phyloP scores from a whole-genome alignment of 805 yeast genomes.

The Torulaspora maleeae region DNA sequence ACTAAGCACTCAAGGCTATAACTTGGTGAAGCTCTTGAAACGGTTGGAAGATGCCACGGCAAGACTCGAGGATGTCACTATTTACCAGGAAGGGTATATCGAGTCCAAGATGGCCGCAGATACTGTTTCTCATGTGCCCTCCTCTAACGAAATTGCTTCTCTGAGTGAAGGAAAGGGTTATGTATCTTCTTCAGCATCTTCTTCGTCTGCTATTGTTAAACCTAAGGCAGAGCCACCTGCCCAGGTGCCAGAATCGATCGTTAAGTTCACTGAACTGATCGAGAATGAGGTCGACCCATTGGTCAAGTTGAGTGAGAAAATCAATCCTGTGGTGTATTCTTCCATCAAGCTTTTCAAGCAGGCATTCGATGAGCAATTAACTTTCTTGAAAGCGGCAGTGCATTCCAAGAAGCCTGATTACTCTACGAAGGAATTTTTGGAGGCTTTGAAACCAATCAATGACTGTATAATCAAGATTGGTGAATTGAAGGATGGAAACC shows the following conservation, averaged over 20 bases:
- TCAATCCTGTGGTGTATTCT: conserved; percentile 46
- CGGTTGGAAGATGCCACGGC: conserved; percentile 91
- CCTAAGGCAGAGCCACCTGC: conserved; percentile 13
- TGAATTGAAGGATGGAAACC: conserved; percentile 67
- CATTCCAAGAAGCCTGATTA: conserved; percentile 61
- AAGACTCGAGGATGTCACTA: conserved; percentile 82
- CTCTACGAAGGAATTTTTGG: conserved; percentile 48
- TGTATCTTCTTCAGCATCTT: conserved; percentile 16
- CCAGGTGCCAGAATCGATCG: conserved; percentile 40
- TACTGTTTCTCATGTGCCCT: conserved; percentile 1
- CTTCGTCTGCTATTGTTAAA: conserved; percentile 4
- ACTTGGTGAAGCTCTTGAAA: conserved; percentile 72
- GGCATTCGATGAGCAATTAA: conserved; percentile 51
- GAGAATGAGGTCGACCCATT: conserved; percentile 55
- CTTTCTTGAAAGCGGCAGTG: conserved; percentile 54
- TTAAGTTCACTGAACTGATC: conserved; percentile 53
- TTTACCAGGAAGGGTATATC: conserved; percentile 61
- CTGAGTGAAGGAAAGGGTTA: conserved; percentile 14
- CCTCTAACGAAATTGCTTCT: conserved; percentile 20
- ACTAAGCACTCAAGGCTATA: conserved; percentile 64
- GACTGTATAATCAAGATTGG: conserved; percentile 52
- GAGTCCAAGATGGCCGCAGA: conserved; percentile 32
- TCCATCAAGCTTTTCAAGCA: conserved; percentile 48
- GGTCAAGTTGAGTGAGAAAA: conserved; percentile 38
- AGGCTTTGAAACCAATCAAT: conserved; percentile 66